These are phyloP conservation scores for Laetiporus sulphureus DNA, from an alignment of 1,284 basidiomycete species.

Conservation along the genomic window DNA sequence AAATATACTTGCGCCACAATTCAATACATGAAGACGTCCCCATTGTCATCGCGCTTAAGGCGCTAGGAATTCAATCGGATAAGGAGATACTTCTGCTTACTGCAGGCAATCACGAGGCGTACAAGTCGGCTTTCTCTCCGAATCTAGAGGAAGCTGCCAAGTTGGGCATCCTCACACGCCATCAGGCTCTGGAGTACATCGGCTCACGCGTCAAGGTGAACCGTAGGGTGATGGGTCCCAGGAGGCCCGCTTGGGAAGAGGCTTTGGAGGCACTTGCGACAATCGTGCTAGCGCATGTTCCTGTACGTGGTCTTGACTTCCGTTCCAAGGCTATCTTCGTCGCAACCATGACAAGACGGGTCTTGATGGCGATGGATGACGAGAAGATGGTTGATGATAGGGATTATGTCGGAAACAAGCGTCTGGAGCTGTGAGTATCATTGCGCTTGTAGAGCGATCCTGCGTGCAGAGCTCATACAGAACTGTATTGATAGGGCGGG, in stretches of 20 bases:
- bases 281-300: conserved; percentile 96
- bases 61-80: conserved; percentile 94
- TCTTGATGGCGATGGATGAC: conserved; percentile 95
- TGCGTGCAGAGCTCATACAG: not conserved
- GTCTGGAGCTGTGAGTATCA: conserved; percentile 84
- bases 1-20: conserved; percentile 97
- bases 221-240: conserved; percentile 70
- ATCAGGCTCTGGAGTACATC: conserved; percentile 95
- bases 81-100: conserved; percentile 96
- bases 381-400: conserved; percentile 97
- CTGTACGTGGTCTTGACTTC: conserved; percentile 88
- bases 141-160: conserved; percentile 94
- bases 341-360: conserved; percentile 95
- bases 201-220: conserved; percentile 90
- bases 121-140: conserved; percentile 84
- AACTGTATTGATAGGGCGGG: conserved; percentile 63
- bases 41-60: conserved; percentile 94
- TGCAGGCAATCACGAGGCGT: conserved; percentile 88
- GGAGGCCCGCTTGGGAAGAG: conserved; percentile 88
- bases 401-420: conserved; percentile 99
- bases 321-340: conserved; percentile 96
- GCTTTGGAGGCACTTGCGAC: conserved; percentile 95
- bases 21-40: conserved; percentile 97
- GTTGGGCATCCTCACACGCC: conserved; percentile 85
- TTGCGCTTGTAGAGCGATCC: not conserved